Evolutionary conservation across 2,329 filamentous ascomycete species (phyloP), one percentile per base, ranked within the genome.

Genomic region (Alternaria infectoria): DNA sequence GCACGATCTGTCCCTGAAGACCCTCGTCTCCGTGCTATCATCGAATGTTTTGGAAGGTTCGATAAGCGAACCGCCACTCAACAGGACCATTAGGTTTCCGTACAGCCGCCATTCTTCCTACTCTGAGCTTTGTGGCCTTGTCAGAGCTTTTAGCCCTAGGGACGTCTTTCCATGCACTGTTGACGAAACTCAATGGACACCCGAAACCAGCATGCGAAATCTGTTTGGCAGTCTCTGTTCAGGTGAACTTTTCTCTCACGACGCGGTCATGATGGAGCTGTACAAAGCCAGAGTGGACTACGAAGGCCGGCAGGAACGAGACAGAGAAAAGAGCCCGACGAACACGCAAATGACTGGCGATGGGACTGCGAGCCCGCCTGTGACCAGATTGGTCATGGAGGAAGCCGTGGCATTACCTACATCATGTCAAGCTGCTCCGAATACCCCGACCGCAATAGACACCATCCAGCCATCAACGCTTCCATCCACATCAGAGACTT

Each of bases 71-170:
- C 19, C 28, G 8, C 62, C 54, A 30, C 57, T 32, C 10, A 72
- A 73, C 49, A 64, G 55, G 36, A 69, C 72, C 0, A 80, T 81
- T 23, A 84, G 82, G 19, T 97, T 97, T 69, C 92, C 94, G 0
- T 97, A 94, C 74, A 95, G 95, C 0, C 87, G 95, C 1, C 95
- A 98, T 78, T 96, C 95, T 0, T 97, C 93, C 0, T 95, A 96
- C 64, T 82, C 84, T 0, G 95, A 97, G 76, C 85, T 97, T 3
- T 91, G 92, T 66, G 81, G 88, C 57, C 81, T 97, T 1, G 84
- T 97, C 1, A 76, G 83, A 4, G 83, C 84, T 0, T 91, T 97
- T 70, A 86, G 82, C 26, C 93, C 93, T 0, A 87, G 81, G 49
- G 93, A 97, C 70, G 83, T 97, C 3, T 91, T 91, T 83, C 93